Evolutionary conservation across 345 rosid genomes (phyloP), one percentile per base, ranked within the genome.

Genomic region (Acer yangbiense): DNA sequence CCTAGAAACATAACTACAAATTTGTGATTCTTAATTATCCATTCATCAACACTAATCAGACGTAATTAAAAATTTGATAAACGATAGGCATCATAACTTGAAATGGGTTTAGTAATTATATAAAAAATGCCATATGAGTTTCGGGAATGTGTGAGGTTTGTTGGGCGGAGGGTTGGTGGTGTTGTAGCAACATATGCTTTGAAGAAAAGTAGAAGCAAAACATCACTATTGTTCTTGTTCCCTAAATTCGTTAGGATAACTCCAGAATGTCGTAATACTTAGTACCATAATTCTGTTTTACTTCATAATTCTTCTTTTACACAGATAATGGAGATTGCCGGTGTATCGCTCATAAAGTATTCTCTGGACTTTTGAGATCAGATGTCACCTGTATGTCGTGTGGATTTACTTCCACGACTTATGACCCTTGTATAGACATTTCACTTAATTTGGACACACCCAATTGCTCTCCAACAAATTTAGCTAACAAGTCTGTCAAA

Each of bases 351-450:
- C 99, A 95, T 82, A 88, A 87, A 79, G 96, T 89, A 43, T 95
- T 95, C 82, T 95, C 99, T 23, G 99, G 99, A 70, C 83, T 91
- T 20, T 79, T 95, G 80, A 87, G 97, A 86, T 95, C 99, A 41
- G 98, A 95, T 88, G 96, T 95, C 67, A 88, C 90, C 71, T 93
- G 98, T 73, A 82, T 86, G 88, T 83, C 91, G 2, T 95, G 99
- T 57, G 99, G 99, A 73, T 90, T 85, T 78, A 93, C 96, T 20
- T 95, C 99, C 27, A 93, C 98, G 16, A 95, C 94, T 13, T 91
- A 87, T 69, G 99, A 95, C 68, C 99, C 98, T 32, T 95, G 94
- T 66, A 82, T 95, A 73, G 99, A 92, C 87, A 92, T 95, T 69
- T 95, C 99, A 10, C 88, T 95, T 78, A 90, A 93, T 83, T 75